A percentile compares a stretch with the other conserved stretches of the same genome.
Conservation (phyloP, 163 green algal species). For the Chlorella variabilis region DNA sequence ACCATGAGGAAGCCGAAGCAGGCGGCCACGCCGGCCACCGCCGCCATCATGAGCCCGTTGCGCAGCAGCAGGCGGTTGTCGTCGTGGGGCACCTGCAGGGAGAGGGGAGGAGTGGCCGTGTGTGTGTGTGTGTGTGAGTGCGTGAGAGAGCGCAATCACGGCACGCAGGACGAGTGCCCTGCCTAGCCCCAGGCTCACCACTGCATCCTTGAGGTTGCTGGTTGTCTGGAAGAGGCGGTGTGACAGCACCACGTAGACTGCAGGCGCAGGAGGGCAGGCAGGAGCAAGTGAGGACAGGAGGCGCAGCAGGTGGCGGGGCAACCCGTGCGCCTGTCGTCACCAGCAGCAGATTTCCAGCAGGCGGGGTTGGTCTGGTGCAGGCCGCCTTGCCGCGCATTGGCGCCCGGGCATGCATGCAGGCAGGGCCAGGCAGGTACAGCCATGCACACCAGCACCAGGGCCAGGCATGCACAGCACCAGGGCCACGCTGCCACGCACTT, state of each 20-base stretch:
- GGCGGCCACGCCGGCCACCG: slow-evolving; percentile 17
- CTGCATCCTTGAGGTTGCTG: slow-evolving; percentile 77
- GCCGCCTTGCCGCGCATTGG: no score
- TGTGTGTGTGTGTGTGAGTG: background rate
- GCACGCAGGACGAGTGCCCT: no score
- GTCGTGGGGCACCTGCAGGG: slow-evolving; percentile 73
- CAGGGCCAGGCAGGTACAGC: background rate
- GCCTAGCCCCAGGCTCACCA: slow-evolving; percentile 30
- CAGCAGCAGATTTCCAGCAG: no score
- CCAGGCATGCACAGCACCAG: no score
- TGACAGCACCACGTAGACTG: slow-evolving; percentile 85
- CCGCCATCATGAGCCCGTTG: slow-evolving; percentile 74
- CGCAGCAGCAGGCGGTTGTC: slow-evolving; percentile 78
- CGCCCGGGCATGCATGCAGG: no score
- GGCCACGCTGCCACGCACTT: slow-evolving; percentile 35
- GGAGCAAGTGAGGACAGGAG: background rate
- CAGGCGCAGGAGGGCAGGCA: slow-evolving; percentile 1
- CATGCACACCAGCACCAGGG: no score
- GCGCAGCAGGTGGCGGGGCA: no score
- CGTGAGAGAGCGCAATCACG: no score
- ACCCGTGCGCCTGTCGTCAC: no score
- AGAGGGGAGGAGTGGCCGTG: background rate
- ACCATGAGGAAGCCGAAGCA: slow-evolving; percentile 27
- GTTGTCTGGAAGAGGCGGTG: slow-evolving; percentile 91
- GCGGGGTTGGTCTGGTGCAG: no score